Percentiles rank a stretch among this genome's conserved stretches.
Evolutionary conservation across 1,284 basidiomycete genomes (phyloP).

Genomic region (Sanghuangporus baumii): DNA sequence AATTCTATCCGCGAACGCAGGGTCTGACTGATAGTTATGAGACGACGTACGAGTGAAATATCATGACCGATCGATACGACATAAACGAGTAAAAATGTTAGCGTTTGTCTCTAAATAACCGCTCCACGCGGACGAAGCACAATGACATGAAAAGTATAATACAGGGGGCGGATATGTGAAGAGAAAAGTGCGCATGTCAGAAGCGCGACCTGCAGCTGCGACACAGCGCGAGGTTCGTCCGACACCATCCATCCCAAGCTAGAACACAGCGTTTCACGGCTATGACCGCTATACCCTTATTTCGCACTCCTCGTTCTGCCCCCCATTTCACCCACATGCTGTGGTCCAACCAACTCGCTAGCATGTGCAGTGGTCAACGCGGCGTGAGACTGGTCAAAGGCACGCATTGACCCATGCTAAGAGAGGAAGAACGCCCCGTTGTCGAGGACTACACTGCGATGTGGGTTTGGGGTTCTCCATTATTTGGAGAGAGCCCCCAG

Average conservation of each 20-base stretch:
- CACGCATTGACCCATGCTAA: constrained; percentile 61
- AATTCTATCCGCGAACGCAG: constrained; percentile 77
- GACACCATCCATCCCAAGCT: constrained; percentile 28
- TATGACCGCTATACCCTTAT: constrained; percentile 26
- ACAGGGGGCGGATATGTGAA: constrained; percentile 17
- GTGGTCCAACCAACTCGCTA: constrained; percentile 72
- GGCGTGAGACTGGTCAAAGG: constrained; percentile 89
- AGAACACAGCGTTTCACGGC: constrained; percentile 19
- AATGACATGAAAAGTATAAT: constrained; percentile 15
- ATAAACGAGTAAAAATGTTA: constrained; percentile 55
- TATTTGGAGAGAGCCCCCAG: constrained; percentile 88
- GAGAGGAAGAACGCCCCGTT: constrained; percentile 75
- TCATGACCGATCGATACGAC: constrained; percentile 20
- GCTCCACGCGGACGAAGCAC: constrained; percentile 12
- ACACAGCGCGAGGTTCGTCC: constrained; percentile 28
- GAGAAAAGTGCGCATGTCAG: constrained; percentile 20
- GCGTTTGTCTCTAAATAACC: constrained; percentile 40
- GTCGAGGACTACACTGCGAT: constrained; percentile 63
- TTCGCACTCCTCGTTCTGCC: constrained; percentile 88
- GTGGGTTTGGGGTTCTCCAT: constrained; percentile 88
- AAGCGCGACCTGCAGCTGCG: constrained; percentile 18
- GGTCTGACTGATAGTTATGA: constrained; percentile 59
- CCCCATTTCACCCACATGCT: constrained; percentile 88
- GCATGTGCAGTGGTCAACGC: constrained; percentile 61
- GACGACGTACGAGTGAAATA: constrained; percentile 13